Evolutionary conservation across 371 early-diverging fungal species (phyloP).

Genomic region (Mortierella sp.): DNA sequence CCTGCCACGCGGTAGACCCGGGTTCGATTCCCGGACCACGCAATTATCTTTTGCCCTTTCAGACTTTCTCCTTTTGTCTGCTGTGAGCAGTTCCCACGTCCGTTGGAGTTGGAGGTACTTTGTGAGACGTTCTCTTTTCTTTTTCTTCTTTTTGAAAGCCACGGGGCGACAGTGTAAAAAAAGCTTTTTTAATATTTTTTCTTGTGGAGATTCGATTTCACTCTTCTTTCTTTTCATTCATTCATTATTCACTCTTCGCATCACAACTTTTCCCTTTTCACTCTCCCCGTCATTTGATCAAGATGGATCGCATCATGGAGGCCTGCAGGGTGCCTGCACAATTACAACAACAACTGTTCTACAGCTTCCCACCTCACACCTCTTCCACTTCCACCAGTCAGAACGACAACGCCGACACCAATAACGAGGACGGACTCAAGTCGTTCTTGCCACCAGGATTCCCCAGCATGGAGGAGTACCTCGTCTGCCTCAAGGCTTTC

Average conservation of each 20-base stretch:
- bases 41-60: constrained; percentile 59
- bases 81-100: background rate
- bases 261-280: background rate
- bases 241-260: background rate
- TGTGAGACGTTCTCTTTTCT: background rate
- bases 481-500: constrained; percentile 28
- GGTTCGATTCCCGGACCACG: constrained; percentile 76
- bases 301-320: constrained; percentile 16
- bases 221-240: background rate
- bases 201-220: background rate
- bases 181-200: constrained; percentile 8
- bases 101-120: background rate
- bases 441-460: constrained; percentile 47
- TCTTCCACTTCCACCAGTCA: background rate
- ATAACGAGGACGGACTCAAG: constrained; percentile 5
- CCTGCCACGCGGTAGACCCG: constrained; percentile 75
- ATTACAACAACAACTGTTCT: no score
- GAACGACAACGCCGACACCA: background rate
- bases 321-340: background rate
- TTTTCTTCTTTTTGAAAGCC: background rate
- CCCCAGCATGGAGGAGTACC: constrained; percentile 37
- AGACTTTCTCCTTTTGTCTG: background rate
- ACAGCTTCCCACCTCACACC: background rate
- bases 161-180: background rate
- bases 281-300: background rate